A percentile compares a stretch with the other conserved stretches of the same genome.
Evolutionary conservation across 768 basidiomycete species (phyloP).

Genomic region (Chalciporus pseudorubinellus): DNA sequence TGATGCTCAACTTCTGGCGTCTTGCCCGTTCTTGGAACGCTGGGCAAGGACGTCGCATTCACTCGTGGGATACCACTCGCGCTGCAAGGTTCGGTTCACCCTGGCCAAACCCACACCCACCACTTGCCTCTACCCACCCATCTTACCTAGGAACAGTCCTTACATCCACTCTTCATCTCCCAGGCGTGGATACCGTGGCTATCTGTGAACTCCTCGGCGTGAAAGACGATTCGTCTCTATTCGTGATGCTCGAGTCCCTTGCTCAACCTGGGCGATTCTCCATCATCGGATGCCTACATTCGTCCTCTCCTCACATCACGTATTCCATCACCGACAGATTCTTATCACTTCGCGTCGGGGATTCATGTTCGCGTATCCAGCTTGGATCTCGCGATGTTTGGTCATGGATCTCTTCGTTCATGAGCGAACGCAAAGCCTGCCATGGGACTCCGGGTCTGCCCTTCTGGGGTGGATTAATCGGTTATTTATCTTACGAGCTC

Average conservation of each 20-base stretch:
- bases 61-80: conserved; percentile 41
- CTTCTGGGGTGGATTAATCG: conserved; percentile 84
- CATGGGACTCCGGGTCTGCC: conserved; percentile 56
- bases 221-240: conserved; percentile 54
- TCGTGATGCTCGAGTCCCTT: conserved; percentile 74
- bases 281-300: conserved; percentile 61
- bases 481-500: conserved; percentile 77
- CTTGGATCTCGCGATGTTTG: conserved; percentile 59
- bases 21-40: conserved; percentile 59
- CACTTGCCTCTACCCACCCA: conserved; percentile 14
- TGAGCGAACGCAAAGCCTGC: conserved; percentile 48
- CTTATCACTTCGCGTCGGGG: conserved; percentile 45
- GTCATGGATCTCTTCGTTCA: conserved; percentile 73
- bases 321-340: conserved; percentile 51
- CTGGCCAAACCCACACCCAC: conserved; percentile 53
- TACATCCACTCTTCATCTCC: conserved; percentile 42
- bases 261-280: conserved; percentile 72
- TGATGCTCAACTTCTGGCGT: conserved; percentile 72
- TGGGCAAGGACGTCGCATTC: conserved; percentile 35
- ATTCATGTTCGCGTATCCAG: conserved; percentile 35
- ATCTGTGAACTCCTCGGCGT: conserved; percentile 67
- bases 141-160: conserved; percentile 30
- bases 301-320: conserved; percentile 55
- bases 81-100: conserved; percentile 42
- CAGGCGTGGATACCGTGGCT: conserved; percentile 39